Base-by-base conservation (phyloP, 495 filamentous ascomycete species). In the Pseudoneurospora amorphoporcata region DNA sequence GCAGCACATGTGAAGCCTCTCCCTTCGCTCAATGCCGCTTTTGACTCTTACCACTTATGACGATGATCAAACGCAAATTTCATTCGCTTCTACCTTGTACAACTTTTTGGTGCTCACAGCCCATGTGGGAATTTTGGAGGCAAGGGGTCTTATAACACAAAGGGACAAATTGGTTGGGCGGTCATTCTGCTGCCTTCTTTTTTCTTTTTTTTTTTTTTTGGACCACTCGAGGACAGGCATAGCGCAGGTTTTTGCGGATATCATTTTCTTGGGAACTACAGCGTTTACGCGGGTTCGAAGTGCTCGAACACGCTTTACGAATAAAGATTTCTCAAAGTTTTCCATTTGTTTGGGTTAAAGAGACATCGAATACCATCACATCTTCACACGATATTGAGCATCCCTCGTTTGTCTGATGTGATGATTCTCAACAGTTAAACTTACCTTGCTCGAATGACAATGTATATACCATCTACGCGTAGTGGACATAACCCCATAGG, bases 1-100 rank as follows among this genome's bases (percentile, higher is more conserved):
- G 71, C 81, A 81, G 40, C 79, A 80, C 8, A 53, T 72, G 61
- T 76, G 74, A 71, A 47, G 29, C 17, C 39, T 12, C 19, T 5
- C 41, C 40, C 23, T 29, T 7, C 45, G 69, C 47, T 58, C 6
- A 0, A 58, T 7, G 47, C 12, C 5, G 10, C 0, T 12, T 32
- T 58, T 32, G 23, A 4, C 9, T 19, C 19, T 58, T 29, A 19
- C 10, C 47, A 58, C 10, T 14, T 14, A 0, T 58, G 47, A 19
- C 6, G 19, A 14, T 29, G 47, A 14, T 29, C 38, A 32, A 14
- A 41, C 14, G 29, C 71, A 72, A 8, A 42, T 3, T 35, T 38
- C 8, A 7, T 47, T 61, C 69, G 38, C 47, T 32, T 35, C 41
- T 47, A 61, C 41, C 17, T 16, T 65, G 29, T 65, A 65, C 53